These are phyloP conservation scores for Scorias spongiosa DNA, from an alignment of 2,329 filamentous ascomycete species.

Conservation along the genomic window DNA sequence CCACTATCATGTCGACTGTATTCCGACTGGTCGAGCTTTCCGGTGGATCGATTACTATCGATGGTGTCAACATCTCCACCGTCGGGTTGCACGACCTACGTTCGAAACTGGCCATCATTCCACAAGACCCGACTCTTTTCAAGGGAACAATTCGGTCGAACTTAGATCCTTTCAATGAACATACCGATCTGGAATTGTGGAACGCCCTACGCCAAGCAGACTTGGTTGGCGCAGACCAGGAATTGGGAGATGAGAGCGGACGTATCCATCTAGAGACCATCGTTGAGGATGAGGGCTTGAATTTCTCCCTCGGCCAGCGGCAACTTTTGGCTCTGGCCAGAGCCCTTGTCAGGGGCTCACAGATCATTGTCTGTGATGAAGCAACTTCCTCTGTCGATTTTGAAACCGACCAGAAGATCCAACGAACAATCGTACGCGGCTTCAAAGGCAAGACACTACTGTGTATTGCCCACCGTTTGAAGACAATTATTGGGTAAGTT, in stretches of 20 bases:
- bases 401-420: slow-evolving; percentile 93
- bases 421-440: slow-evolving; percentile 67
- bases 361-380: slow-evolving; percentile 95
- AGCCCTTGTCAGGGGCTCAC: slow-evolving; percentile 71
- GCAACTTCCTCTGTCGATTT: slow-evolving; percentile 88
- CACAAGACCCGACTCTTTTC: slow-evolving; percentile 74
- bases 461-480: slow-evolving; percentile 82
- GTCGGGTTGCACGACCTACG: slow-evolving; percentile 63
- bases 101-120: slow-evolving; percentile 60
- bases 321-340: slow-evolving; percentile 91
- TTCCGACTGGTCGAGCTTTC: slow-evolving; percentile 50
- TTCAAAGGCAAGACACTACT: slow-evolving; percentile 79
- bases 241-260: slow-evolving; percentile 26
- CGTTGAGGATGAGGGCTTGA: slow-evolving; percentile 89
- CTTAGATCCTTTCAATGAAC: slow-evolving; percentile 66
- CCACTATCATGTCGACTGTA: slow-evolving; percentile 66
- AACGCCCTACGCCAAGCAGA: slow-evolving; percentile 62
- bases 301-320: slow-evolving; percentile 87
- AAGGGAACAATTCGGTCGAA: slow-evolving; percentile 65
- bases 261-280: slow-evolving; percentile 69
- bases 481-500: slow-evolving; percentile 60
- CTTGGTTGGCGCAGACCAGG: slow-evolving; percentile 42
- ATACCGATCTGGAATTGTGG: slow-evolving; percentile 66
- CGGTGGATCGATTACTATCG: slow-evolving; percentile 33
- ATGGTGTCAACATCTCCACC: slow-evolving; percentile 46